Percentiles rank a stretch among this genome's conserved stretches.
Conservation (phyloP, 306 rosid species). For the Vicia faba region DNA sequence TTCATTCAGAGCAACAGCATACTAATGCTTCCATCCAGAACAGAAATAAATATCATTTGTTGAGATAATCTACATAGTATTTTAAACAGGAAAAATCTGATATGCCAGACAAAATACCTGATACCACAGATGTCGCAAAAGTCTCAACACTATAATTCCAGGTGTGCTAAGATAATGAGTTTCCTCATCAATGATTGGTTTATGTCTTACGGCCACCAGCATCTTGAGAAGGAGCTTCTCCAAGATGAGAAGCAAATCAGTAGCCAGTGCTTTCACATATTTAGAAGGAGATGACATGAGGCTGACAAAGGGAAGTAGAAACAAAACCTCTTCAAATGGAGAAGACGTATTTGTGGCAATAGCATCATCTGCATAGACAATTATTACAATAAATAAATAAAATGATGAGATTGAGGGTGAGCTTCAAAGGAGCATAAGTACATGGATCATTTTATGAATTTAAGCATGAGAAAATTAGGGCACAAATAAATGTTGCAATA, state of each 20-base stretch:
- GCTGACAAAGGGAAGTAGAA: conserved; percentile 74
- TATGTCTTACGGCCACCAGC: conserved; percentile 42
- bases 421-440: conserved; percentile 15
- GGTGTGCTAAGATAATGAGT: conserved; percentile 60
- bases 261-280: conserved; percentile 67
- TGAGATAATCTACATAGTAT: background rate
- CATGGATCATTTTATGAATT: conserved; percentile 25
- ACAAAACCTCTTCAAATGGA: conserved; percentile 73
- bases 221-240: conserved; percentile 62
- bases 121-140: conserved; percentile 67
- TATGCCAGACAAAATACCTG: conserved; percentile 57
- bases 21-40: conserved; percentile 17
- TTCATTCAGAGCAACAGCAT: conserved; percentile 34
- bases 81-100: conserved; percentile 33
- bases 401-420: conserved; percentile 27
- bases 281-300: conserved; percentile 93
- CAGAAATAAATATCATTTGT: conserved; percentile 11
- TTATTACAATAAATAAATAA: conserved; percentile 17
- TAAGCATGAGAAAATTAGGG: conserved; percentile 24
- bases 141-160: conserved; percentile 66
- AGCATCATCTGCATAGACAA: conserved; percentile 57
- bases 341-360: conserved; percentile 41
- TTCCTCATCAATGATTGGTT: conserved; percentile 46
- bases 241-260: conserved; percentile 66
- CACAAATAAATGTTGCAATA: conserved; percentile 19